phyloP scores from a whole-genome alignment of 78 protist genomes.

The Mastigamoeba balamuthi region DNA sequence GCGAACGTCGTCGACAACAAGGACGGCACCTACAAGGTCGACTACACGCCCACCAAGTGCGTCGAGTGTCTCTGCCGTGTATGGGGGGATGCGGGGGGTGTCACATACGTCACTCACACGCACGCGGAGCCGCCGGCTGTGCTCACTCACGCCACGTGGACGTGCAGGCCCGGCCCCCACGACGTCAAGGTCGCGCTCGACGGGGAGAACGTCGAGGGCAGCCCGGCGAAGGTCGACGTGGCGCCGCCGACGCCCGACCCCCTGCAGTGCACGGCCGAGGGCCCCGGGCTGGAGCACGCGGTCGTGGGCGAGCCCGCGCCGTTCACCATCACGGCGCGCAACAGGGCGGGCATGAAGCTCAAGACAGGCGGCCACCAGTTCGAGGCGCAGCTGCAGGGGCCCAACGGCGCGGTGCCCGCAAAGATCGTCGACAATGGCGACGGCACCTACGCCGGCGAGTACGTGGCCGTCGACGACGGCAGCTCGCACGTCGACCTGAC shows the following conservation, averaged over 20 bases:
- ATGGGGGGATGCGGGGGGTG: too few species aligned
- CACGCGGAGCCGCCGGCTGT: too few species aligned
- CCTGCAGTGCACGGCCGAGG: conserved; percentile 22
- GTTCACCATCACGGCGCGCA: conserved; percentile 47
- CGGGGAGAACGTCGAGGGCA: conserved; percentile 44
- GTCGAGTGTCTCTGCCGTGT: conserved; percentile 7
- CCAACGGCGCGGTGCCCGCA: conserved; percentile 45
- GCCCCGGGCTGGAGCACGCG: conserved; percentile 51
- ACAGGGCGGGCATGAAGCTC: conserved; percentile 21
- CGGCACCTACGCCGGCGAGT: conserved; percentile 28
- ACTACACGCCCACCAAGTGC: conserved; percentile 37
- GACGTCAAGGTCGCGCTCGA: conserved; percentile 26
- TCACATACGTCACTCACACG: too few species aligned
- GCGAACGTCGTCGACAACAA: conserved; percentile 20
- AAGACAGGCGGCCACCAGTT: conserved; percentile 55
- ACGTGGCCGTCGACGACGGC: neutral
- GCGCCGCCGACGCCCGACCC: conserved; percentile 37
- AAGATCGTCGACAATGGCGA: conserved; percentile 29
- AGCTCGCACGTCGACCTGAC: neutral
- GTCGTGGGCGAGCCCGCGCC: conserved; percentile 34
- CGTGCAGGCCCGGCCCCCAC: conserved; percentile 8
- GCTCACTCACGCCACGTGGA: too few species aligned
- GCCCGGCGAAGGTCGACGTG: conserved; percentile 35
- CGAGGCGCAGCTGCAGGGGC: conserved; percentile 22
- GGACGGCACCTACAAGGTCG: conserved; percentile 42